Evolutionary conservation across 768 basidiomycete genomes (phyloP), one percentile per base, ranked within the genome.

Genomic region (Tulasnella sp.): DNA sequence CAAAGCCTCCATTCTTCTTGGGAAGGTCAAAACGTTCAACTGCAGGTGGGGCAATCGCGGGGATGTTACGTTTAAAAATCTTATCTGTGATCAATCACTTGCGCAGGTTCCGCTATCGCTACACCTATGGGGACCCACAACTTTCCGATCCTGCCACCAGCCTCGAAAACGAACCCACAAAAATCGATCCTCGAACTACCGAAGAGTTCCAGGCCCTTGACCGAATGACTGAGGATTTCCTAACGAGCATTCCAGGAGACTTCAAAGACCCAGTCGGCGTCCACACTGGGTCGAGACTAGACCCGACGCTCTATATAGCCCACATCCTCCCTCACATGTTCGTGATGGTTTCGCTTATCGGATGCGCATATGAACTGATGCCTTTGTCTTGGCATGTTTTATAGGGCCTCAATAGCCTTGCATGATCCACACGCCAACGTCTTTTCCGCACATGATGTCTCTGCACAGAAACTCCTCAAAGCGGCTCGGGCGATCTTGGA

Each of bases 141-240:
- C 24, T 11, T 11, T 50, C 49, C 24, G 11, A 71, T 50, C n/a
- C n/a, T n/a, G n/a, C n/a, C n/a, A n/a, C n/a, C n/a, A n/a, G n/a
- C n/a, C n/a, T n/a, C 52, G 11, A 3, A 7, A 48, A n/a, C 3
- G 0, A 42, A 5, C 2, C 26, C 4, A 19, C 5, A 23, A 34
- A 5, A 17, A 26, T 23, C 30, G 84, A 86, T 62, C 77, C 80
- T 23, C 73, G 83, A 63, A 76, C 78, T 4, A 78, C 83, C 27
- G 75, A 74, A 9, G 82, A 80, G 1, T 88, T 86, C 69, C 71
- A 77, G 42, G 80, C 83, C 61, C 71, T 87, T 24, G 84, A 87
- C 65, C 71, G 76, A 30, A 72, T 78, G 29, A 73, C 81, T n/a
- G 70, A 73, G 1, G 75, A 78, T 0, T 86, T 85, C 69, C 73